Conservation (phyloP, 345 rosid species). For the Kandelia obovata region DNA sequence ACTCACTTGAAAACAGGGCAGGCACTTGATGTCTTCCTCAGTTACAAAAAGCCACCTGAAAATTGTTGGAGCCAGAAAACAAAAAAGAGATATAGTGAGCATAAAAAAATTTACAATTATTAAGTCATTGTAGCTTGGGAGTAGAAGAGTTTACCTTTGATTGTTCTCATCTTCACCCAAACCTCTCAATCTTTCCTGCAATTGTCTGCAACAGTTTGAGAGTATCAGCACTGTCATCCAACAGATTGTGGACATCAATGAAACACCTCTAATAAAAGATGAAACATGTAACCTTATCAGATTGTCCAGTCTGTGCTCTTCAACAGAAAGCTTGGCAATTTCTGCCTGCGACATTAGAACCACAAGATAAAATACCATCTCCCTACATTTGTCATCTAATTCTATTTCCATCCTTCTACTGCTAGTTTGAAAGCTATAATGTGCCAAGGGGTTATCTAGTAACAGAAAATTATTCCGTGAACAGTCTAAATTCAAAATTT, state of each 20-base stretch:
- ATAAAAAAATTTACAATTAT: background rate
- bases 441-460: too few relatives aligned
- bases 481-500: too few relatives aligned
- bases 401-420: background rate
- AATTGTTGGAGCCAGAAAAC: constrained; percentile 13
- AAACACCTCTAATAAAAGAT: constrained; percentile 21
- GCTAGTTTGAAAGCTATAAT: background rate
- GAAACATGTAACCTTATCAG: constrained; percentile 61
- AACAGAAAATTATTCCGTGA: too few relatives aligned
- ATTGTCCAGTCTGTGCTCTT: constrained; percentile 70
- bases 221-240: constrained; percentile 33
- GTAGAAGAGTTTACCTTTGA: constrained; percentile 50
- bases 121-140: background rate
- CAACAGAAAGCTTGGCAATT: constrained; percentile 58
- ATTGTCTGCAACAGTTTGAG: constrained; percentile 52
- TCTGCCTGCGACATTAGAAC: constrained; percentile 55
- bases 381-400: background rate
- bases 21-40: constrained; percentile 81
- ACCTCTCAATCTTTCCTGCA: constrained; percentile 68
- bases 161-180: constrained; percentile 79
- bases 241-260: constrained; percentile 18
- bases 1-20: constrained; percentile 73
- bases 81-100: constrained; percentile 8
- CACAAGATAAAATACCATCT: constrained; percentile 18
- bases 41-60: constrained; percentile 89